Evolutionary conservation across 225 moss, liverwort and hornwort genomes (phyloP), one percentile per base, ranked within the genome.

Genomic region (Physcomitrium patens): DNA sequence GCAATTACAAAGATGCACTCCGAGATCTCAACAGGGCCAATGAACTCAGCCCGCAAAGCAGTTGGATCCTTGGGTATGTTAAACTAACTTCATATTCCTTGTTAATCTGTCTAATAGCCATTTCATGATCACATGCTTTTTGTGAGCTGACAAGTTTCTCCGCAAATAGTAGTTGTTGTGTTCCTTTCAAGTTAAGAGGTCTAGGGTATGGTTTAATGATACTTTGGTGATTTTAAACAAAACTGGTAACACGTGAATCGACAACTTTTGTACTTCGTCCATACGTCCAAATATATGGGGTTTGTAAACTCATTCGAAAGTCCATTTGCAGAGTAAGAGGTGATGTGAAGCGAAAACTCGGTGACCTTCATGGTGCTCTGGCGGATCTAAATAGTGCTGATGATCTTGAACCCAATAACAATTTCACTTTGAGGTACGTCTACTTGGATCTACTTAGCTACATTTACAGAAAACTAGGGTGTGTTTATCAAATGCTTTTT

Each of bases 341-440:
- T 47, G 62, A 80, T 80, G 77, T 84, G 70, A 84, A 77, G 72
- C 77, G 47, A 70, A 84, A 80, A 57, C 80, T 84, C 27, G 74
- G 77, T 54, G 80, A 71, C 50, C 67, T 80, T 37, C 74, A 69
- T 12, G 77, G 80, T 77, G 65, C 80, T 59, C 11, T 77, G 20
- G 28, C 17, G 1, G 66, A 80, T 60, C 48, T 84, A 16, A 69
- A 80, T 43, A 66, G 13, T 73, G 77, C 74, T 0, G 47, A 80
- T 48, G 20, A 27, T 8, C 48, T 80, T 49, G 80, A 80, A 68
- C 70, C 80, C 46, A 77, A 68, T 26, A 84, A 84, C 42, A 26
- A 65, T 46, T 74, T 71, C 44, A 77, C 71, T 8, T 75, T 83
- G 42, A 71, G 68, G 43, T 71, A 24, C 22, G 12, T 9, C 18